Conservation (phyloP, 140 eudicot genomes). For the Ambrosia hybrid region DNA sequence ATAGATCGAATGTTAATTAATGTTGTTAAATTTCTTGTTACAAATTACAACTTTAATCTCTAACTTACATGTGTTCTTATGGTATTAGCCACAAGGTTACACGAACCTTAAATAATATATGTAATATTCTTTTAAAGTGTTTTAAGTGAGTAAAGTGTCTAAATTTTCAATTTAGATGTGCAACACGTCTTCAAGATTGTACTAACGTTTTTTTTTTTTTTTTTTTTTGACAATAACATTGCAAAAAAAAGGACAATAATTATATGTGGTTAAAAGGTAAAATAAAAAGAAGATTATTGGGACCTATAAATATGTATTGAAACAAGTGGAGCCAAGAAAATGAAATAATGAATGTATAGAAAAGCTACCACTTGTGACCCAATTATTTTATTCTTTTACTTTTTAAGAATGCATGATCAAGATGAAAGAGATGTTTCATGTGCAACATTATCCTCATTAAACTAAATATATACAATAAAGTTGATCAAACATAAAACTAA, state of each 20-base stretch:
- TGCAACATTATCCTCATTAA: conserved; percentile 6
- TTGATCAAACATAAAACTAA: background rate
- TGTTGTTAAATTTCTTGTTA: no score
- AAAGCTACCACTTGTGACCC: conserved; percentile 22
- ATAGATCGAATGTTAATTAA: no score
- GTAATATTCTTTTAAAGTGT: no score
- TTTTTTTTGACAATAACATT: conserved; percentile 4
- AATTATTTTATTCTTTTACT: conserved; percentile 23
- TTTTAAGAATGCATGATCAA: conserved; percentile 20
- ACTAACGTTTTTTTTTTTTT: background rate
- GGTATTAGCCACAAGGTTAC: no score
- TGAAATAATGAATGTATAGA: conserved; percentile 2
- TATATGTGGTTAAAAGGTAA: background rate
- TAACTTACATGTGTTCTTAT: no score
- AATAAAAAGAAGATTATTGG: conserved; percentile 14
- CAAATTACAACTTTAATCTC: no score
- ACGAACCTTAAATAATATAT: no score
- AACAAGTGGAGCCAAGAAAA: conserved; percentile 30
- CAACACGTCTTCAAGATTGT: background rate
- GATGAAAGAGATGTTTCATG: conserved; percentile 16
- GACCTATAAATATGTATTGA: conserved; percentile 9
- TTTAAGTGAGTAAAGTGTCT: no score
- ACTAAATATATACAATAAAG: background rate
- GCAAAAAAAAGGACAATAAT: conserved; percentile 20
- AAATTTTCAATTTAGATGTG: background rate